phyloP scores from a whole-genome alignment of 2,329 filamentous ascomycete genomes.

The Fusarium mexicanum region DNA sequence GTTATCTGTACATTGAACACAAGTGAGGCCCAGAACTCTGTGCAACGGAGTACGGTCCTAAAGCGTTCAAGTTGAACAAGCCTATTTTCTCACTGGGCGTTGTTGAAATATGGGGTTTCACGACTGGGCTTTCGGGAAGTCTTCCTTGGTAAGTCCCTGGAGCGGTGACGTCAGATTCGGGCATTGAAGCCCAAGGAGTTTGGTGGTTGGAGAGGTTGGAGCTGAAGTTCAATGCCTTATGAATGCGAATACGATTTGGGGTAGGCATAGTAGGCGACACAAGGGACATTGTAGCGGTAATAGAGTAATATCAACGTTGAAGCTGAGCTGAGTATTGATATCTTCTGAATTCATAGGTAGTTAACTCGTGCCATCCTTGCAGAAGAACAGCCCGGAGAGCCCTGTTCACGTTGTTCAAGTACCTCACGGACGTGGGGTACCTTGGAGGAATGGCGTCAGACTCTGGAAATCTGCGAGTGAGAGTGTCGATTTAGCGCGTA shows the following conservation, averaged over 20 bases:
- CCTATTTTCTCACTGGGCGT: background rate
- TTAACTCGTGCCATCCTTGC: background rate
- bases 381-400: background rate
- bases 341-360: background rate
- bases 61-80: background rate
- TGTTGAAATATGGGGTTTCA: slow-evolving; percentile 12
- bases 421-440: slow-evolving; percentile 19
- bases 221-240: background rate
- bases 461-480: slow-evolving; percentile 1
- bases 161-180: slow-evolving; percentile 29
- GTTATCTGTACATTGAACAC: background rate
- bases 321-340: background rate
- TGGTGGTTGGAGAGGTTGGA: background rate
- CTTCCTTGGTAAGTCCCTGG: slow-evolving; percentile 12
- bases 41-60: background rate
- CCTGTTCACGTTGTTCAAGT: slow-evolving; percentile 15
- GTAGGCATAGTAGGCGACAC: background rate
- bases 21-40: background rate
- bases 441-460: slow-evolving; percentile 30
- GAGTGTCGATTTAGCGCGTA: slow-evolving; percentile 22
- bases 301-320: background rate
- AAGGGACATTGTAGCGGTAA: no score
- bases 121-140: background rate
- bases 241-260: background rate
- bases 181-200: slow-evolving; percentile 4